Evolutionary conservation across 164 flowering plant species (phyloP).

Genomic region (Annona cherimola): DNA sequence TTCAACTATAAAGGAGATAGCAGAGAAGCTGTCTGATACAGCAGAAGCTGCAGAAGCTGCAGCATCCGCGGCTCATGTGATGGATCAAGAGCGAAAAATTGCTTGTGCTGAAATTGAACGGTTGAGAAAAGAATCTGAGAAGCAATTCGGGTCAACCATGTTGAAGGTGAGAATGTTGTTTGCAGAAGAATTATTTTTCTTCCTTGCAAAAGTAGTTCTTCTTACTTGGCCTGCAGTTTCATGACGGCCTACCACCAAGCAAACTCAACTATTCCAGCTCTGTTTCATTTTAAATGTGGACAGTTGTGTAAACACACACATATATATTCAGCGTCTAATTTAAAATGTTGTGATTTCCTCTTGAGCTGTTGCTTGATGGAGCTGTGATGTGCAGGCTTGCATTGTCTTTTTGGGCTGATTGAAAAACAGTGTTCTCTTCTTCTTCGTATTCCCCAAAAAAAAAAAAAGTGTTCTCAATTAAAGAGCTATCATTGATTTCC

Average conservation of each 20-base stretch:
- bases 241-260: background rate
- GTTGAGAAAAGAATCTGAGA: slow-evolving; percentile 46
- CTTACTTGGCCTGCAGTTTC: background rate
- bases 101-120: slow-evolving; percentile 78
- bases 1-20: slow-evolving; percentile 83
- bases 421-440: background rate
- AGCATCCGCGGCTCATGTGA: slow-evolving; percentile 91
- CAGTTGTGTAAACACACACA: no score
- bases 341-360: no score
- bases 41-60: slow-evolving; percentile 98
- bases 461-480: background rate
- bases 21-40: slow-evolving; percentile 82
- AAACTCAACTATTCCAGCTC: background rate
- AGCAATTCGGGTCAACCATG: slow-evolving; percentile 46
- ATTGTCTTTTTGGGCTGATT: background rate
- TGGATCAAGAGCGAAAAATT: slow-evolving; percentile 84
- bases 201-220: no score
- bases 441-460: background rate
- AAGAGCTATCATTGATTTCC: background rate
- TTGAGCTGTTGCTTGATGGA: no score
- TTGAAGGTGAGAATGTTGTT: slow-evolving; percentile 47
- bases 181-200: background rate
- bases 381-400: background rate
- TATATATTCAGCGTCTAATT: no score
- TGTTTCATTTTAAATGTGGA: background rate